Evolutionary conservation across 169 alveolate genomes (phyloP), one percentile per base, ranked within the genome.

Genomic region (Blepharisma undulans): DNA sequence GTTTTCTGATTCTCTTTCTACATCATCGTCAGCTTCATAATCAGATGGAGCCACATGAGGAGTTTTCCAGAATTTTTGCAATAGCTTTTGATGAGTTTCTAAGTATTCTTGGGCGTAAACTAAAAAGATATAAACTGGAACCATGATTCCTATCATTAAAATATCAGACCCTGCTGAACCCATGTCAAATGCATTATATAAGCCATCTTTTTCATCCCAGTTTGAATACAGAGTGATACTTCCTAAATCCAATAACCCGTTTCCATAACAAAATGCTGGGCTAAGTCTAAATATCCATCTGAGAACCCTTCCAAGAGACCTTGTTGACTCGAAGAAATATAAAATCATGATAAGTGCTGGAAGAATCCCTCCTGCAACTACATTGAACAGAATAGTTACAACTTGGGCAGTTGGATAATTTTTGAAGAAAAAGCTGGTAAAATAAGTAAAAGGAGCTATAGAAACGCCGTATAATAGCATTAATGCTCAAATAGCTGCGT

Each of bases 231-330:
- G n/a, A 0, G 76, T 81, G 86, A 87, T 90, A 16, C 72, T 59
- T 30, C 89, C 92, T 34, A 91, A 76, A 66, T 81, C 82, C 19
- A 92, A 61, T 30, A 94, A 30, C n/a, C 97, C 97, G 60, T 72
- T 80, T n/a, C 93, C 94, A 66, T 93, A 91, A 34, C 94, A 71
- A 84, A 94, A 94, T 5, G 93, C 90, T n/a, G 97, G 97, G 16
- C 88, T 79, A 10, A 88, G 27, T 87, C 93, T 91, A 6, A 92
- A 93, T 22, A 94, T 33, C 94, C 94, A 94, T 77, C 33, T 33
- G 1, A 91, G 78, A 4, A 32, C 84, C 10, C 80, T 86, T 1
- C 81, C 93, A 74, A 79, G 84, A 29, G 14, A 32, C 60, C 90
- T 87, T 8, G 94, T 84, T 5, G 91, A 34, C 60, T 71, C 84